Evolutionary conservation across 768 basidiomycete genomes (phyloP).

Genomic region (Royoungia palumana): DNA sequence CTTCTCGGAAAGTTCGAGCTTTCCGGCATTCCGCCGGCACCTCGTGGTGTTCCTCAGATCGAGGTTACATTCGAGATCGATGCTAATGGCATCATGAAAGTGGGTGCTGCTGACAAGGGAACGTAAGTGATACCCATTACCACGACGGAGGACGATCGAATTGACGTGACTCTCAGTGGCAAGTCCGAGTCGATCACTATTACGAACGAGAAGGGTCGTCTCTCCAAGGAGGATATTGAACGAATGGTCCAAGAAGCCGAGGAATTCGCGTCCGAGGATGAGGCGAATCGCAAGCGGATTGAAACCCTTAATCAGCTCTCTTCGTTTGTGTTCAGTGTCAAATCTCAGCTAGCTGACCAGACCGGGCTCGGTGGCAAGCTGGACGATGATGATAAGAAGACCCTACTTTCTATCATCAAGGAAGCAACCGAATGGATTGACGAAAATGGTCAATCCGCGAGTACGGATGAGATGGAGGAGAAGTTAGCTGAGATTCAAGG

Average conservation of each 20-base stretch:
- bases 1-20: constrained; percentile 96
- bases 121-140: constrained; percentile 50
- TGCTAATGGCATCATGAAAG: constrained; percentile 94
- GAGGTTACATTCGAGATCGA: constrained; percentile 97
- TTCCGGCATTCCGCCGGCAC: constrained; percentile 87
- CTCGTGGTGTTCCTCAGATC: constrained; percentile 95
- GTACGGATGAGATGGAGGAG: constrained; percentile 88
- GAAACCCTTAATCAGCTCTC: constrained; percentile 83
- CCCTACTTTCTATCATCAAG: constrained; percentile 75
- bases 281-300: constrained; percentile 74
- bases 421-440: constrained; percentile 93
- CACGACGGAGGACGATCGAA: neutral
- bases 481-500: constrained; percentile 75
- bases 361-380: constrained; percentile 91
- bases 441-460: constrained; percentile 69
- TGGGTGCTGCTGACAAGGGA: constrained; percentile 90
- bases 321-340: constrained; percentile 81
- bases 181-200: constrained; percentile 91
- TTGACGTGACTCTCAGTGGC: constrained; percentile 43
- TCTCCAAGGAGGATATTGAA: constrained; percentile 86
- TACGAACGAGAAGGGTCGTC: constrained; percentile 94
- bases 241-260: constrained; percentile 95
- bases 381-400: constrained; percentile 78
- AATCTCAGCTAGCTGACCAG: constrained; percentile 80
- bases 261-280: constrained; percentile 82